Evolutionary conservation across 2,329 filamentous ascomycete genomes (phyloP).

Genomic region (Diaporthe ampelina): DNA sequence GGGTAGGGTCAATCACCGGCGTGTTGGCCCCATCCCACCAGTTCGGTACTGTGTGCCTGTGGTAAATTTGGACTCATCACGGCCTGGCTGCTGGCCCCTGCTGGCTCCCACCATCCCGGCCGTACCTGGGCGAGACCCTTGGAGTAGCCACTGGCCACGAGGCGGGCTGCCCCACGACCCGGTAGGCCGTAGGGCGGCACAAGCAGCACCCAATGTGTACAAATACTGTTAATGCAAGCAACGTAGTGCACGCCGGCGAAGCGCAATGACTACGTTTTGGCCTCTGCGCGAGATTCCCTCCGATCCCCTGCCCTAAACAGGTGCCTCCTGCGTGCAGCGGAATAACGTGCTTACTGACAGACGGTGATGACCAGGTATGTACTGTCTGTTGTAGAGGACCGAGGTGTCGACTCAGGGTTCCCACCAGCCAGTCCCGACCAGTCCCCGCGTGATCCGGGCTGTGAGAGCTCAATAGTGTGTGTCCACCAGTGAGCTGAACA

Average conservation of each 20-base stretch:
- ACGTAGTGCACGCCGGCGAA: not conserved
- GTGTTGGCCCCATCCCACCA: conserved; percentile 23
- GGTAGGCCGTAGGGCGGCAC: not conserved
- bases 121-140: not conserved
- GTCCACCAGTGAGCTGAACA: conserved; percentile 21
- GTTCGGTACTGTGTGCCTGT: conserved; percentile 27
- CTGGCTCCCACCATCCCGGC: not conserved
- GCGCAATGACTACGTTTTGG: not conserved
- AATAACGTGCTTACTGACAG: not conserved
- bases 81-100: conserved; percentile 14
- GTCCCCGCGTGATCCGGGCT: conserved; percentile 15
- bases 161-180: conserved; percentile 16
- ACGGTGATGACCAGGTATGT: not conserved
- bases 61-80: conserved; percentile 30
- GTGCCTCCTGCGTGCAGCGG: not conserved
- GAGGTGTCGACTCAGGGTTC: not conserved
- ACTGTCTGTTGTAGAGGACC: not conserved
- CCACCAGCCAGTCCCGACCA: not conserved
- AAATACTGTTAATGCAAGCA: not conserved
- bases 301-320: not conserved
- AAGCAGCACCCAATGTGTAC: not conserved
- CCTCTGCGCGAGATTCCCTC: not conserved
- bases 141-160: conserved; percentile 31
- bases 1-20: conserved; percentile 33
- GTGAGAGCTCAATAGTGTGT: not conserved